Conservation (phyloP, 139 green algal species). For the Chlorella sp. region DNA sequence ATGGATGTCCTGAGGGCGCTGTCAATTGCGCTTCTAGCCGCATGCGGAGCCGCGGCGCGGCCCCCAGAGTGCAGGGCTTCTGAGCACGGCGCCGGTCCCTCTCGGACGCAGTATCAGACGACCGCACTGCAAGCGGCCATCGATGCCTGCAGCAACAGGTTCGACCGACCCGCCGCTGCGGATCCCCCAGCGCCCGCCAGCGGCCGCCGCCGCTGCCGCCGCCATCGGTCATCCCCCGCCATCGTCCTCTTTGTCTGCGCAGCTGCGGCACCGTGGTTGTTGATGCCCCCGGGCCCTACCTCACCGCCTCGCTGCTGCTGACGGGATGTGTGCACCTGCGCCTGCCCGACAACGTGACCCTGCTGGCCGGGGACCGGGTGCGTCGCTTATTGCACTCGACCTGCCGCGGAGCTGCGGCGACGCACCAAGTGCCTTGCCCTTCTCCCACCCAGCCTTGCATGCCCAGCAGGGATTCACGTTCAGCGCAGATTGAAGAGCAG, state of each 20-base stretch:
- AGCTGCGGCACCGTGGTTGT: constrained; percentile 24
- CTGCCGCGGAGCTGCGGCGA: too few species aligned
- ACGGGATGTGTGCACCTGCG: constrained; percentile 25
- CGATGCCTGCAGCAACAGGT: background rate
- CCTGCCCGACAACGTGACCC: constrained; percentile 8
- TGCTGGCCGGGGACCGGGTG: constrained; percentile 25
- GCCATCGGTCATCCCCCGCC: too few species aligned
- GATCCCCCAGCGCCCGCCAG: too few species aligned
- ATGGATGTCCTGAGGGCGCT: too few species aligned
- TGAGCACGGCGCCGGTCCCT: background rate
- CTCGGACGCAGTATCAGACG: background rate
- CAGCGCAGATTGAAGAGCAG: too few species aligned
- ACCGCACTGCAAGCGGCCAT: constrained; percentile 24
- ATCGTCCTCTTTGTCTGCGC: background rate
- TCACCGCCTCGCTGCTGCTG: constrained; percentile 7
- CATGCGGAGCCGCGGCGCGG: background rate
- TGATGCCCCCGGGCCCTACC: constrained; percentile 12
- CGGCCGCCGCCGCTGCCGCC: too few species aligned
- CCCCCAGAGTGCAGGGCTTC: background rate
- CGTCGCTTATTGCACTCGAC: too few species aligned
- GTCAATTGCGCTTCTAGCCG: background rate
- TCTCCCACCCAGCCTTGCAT: background rate
- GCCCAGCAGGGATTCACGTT: too few species aligned
- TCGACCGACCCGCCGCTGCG: too few species aligned
- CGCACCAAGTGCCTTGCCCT: too few species aligned